A percentile compares a stretch with the other conserved stretches of the same genome.
phyloP scores from a whole-genome alignment of 805 yeast species.

The Pichia gijzeniarum region DNA sequence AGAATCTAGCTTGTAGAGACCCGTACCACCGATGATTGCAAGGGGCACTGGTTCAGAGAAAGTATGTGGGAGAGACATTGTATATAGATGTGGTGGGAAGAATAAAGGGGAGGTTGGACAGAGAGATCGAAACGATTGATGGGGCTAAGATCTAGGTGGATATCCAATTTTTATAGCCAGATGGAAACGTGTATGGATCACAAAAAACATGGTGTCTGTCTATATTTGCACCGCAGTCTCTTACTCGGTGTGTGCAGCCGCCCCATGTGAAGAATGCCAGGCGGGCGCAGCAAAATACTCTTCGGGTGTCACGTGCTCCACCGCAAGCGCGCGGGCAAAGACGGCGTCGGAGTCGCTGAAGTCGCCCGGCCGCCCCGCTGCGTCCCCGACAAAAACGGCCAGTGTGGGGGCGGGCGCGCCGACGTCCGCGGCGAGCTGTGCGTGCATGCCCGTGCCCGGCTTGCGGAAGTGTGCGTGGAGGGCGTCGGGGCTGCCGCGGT shows the following conservation, averaged over 20 bases:
- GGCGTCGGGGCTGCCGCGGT: conserved; percentile 24
- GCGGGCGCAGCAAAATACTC: no score
- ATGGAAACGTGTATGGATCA: no score
- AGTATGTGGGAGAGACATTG: conserved; percentile 35
- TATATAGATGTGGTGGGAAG: background rate
- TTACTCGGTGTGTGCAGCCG: no score
- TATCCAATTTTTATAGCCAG: no score
- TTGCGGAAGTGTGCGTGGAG: conserved; percentile 48
- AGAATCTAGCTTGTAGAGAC: conserved; percentile 82
- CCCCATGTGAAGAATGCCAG: no score
- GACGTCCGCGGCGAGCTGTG: conserved; percentile 40
- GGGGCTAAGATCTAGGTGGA: no score
- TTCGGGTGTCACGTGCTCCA: no score
- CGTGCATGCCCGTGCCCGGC: conserved; percentile 78
- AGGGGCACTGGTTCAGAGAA: conserved; percentile 64
- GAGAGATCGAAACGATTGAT: no score
- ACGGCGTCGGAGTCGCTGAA: conserved; percentile 70
- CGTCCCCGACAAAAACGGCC: conserved; percentile 81
- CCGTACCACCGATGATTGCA: conserved; percentile 97
- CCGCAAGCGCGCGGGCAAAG: conserved; percentile 74
- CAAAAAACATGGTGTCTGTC: no score
- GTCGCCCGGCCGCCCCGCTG: conserved; percentile 80
- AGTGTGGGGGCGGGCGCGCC: background rate
- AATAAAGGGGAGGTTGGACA: no score
- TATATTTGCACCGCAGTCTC: no score